Conservation (phyloP, 495 filamentous ascomycete species). For the Penicillium lagena region DNA sequence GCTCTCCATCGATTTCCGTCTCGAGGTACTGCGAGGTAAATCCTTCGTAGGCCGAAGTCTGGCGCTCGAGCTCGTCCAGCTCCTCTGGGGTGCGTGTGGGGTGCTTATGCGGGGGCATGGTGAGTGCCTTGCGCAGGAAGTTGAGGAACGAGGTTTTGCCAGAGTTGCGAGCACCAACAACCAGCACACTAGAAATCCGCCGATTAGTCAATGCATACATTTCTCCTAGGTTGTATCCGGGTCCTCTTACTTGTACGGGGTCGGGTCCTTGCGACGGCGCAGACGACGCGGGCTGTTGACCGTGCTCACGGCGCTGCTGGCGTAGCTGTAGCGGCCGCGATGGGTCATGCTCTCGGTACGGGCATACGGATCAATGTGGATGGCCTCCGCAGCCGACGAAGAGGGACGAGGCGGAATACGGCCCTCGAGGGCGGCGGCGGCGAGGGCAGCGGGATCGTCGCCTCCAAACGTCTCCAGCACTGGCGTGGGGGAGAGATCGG, state of each 20-base stretch:
- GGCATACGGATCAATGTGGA: conserved; percentile 65
- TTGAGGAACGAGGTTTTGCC: conserved; percentile 97
- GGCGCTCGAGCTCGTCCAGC: conserved; percentile 35
- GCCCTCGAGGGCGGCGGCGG: conserved; percentile 7
- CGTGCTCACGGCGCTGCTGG: conserved; percentile 83
- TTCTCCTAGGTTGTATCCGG: background rate
- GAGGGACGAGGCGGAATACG: conserved; percentile 12
- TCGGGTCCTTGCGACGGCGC: conserved; percentile 91
- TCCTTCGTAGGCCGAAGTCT: conserved; percentile 47
- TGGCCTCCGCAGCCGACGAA: conserved; percentile 9
- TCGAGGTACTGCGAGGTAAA: conserved; percentile 87
- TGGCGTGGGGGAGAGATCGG: conserved; percentile 61
- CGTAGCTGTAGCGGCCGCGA: conserved; percentile 94
- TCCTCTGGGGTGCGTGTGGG: conserved; percentile 46
- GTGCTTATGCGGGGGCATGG: conserved; percentile 70
- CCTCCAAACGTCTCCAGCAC: conserved; percentile 68
- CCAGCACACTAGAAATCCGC: conserved; percentile 61
- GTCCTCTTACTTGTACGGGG: conserved; percentile 88
- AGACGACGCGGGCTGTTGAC: conserved; percentile 92
- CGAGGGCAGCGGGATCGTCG: conserved; percentile 42
- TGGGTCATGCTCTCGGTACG: conserved; percentile 93
- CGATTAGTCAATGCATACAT: too few relatives aligned
- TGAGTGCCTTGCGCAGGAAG: conserved; percentile 81
- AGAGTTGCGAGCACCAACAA: conserved; percentile 80
- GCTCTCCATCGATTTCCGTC: conserved; percentile 89